phyloP scores from a whole-genome alignment of 352 stramenopile species.

The Phytophthora sansomeana region DNA sequence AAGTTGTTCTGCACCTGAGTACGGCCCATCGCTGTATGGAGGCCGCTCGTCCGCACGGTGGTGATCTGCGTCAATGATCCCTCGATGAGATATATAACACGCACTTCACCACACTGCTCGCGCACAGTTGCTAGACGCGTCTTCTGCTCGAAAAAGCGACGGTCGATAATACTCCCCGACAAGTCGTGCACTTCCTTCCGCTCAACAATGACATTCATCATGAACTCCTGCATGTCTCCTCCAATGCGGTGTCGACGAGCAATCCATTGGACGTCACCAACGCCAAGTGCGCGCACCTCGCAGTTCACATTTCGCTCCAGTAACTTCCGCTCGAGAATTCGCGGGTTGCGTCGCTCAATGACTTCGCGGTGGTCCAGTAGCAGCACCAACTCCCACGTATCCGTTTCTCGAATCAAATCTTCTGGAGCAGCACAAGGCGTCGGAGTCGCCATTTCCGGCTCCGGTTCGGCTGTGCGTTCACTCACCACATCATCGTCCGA shows the following conservation, averaged over 20 bases:
- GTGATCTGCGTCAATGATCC: constrained; percentile 81
- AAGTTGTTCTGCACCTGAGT: constrained; percentile 88
- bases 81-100: constrained; percentile 89
- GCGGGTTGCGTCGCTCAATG: constrained; percentile 72
- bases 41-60: constrained; percentile 58
- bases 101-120: constrained; percentile 65
- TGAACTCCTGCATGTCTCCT: constrained; percentile 57
- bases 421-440: constrained; percentile 1
- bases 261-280: constrained; percentile 86
- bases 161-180: constrained; percentile 86
- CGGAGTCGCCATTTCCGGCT: constrained; percentile 20
- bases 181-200: constrained; percentile 85
- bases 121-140: constrained; percentile 54
- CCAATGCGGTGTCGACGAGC: constrained; percentile 57
- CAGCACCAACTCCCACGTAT: constrained; percentile 83
- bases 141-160: constrained; percentile 85
- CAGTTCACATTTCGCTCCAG: constrained; percentile 80
- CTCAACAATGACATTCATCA: constrained; percentile 87
- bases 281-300: constrained; percentile 78
- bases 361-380: constrained; percentile 87
- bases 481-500: constrained; percentile 40
- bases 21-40: constrained; percentile 79
- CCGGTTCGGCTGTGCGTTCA: constrained; percentile 17
- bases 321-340: constrained; percentile 84
- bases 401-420: constrained; percentile 43